These are phyloP conservation scores for Bipolaris victoriae DNA, from an alignment of 2,329 filamentous ascomycete species.

Conservation along the genomic window DNA sequence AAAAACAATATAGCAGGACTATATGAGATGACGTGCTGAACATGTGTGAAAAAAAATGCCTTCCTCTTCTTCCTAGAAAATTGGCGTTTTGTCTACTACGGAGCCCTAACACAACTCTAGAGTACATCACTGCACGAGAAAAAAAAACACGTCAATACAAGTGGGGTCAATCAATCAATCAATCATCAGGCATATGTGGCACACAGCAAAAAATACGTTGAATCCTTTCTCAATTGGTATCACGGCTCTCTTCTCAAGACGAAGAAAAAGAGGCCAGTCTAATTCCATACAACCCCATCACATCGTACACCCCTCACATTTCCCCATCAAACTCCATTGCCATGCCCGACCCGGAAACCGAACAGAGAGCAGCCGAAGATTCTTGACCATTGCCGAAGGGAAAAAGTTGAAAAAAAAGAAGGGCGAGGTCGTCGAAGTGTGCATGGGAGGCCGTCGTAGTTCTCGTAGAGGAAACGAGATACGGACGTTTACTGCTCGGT, in stretches of 20 bases:
- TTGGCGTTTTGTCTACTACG: neutral
- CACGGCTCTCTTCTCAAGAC: conserved; percentile 1
- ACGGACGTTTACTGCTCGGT: conserved; percentile 64
- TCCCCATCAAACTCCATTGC: conserved; percentile 19
- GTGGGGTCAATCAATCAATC: neutral
- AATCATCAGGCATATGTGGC: neutral
- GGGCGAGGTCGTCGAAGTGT: too few relatives aligned
- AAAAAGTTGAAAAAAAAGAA: too few relatives aligned
- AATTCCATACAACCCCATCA: conserved; percentile 25
- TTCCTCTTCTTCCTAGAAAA: too few relatives aligned
- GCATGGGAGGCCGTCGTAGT: conserved; percentile 10
- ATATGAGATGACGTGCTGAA: too few relatives aligned
- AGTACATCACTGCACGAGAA: neutral
- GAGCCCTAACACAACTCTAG: too few relatives aligned
- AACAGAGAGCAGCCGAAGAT: conserved; percentile 25
- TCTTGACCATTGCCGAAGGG: conserved; percentile 15
- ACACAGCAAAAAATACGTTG: conserved; percentile 4
- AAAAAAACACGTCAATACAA: neutral
- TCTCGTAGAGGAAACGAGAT: neutral
- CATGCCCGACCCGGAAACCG: conserved; percentile 16
- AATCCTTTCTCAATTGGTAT: conserved; percentile 16
- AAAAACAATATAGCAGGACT: neutral
- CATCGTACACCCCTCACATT: conserved; percentile 5
- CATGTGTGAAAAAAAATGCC: too few relatives aligned
- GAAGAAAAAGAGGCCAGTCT: conserved; percentile 13